Evolutionary conservation across 1,284 basidiomycete genomes (phyloP).

Genomic region (Ceratobasidium sp.): DNA sequence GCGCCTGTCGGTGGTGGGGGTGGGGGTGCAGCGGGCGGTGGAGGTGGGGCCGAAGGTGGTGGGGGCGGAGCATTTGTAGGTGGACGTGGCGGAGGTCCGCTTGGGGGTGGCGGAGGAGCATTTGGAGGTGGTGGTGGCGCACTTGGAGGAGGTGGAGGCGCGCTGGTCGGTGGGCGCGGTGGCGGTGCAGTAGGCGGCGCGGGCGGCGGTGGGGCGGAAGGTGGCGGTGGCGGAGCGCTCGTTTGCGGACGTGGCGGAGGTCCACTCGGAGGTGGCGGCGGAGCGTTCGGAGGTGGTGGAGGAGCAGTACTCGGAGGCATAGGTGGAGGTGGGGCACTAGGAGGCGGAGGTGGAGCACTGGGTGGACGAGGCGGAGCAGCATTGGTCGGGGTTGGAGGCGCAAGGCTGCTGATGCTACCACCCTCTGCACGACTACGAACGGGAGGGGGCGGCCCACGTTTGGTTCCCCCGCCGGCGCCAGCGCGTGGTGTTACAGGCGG

Average conservation of each 20-base stretch:
- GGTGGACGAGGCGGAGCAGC: constrained; percentile 28
- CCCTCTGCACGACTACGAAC: constrained; percentile 26
- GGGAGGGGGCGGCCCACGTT: constrained; percentile 25
- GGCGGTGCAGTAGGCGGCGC: constrained; percentile 54
- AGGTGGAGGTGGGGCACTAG: constrained; percentile 34
- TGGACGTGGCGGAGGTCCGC: constrained; percentile 55
- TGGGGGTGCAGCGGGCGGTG: constrained; percentile 57
- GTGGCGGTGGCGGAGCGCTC: constrained; percentile 47
- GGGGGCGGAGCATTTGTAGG: constrained; percentile 52
- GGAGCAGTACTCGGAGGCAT: constrained; percentile 13
- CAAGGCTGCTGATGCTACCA: constrained; percentile 31
- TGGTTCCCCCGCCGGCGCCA: constrained; percentile 7
- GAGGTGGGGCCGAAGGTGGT: constrained; percentile 53
- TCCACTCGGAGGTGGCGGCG: constrained; percentile 51
- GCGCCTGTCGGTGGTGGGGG: constrained; percentile 57
- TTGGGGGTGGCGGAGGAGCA: constrained; percentile 54
- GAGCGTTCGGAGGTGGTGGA: constrained; percentile 49
- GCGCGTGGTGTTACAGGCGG: constrained; percentile 22
- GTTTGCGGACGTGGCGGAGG: constrained; percentile 50
- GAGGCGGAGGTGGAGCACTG: constrained; percentile 61
- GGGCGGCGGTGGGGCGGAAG: constrained; percentile 50
- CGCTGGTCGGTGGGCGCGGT: constrained; percentile 50
- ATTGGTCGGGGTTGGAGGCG: constrained; percentile 54
- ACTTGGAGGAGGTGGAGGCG: constrained; percentile 51
- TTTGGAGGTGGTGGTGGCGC: constrained; percentile 50